These are phyloP conservation scores for Gryganskiella cystojenkinii DNA, from an alignment of 192 early-diverging fungal genomes.

Conservation along the genomic window DNA sequence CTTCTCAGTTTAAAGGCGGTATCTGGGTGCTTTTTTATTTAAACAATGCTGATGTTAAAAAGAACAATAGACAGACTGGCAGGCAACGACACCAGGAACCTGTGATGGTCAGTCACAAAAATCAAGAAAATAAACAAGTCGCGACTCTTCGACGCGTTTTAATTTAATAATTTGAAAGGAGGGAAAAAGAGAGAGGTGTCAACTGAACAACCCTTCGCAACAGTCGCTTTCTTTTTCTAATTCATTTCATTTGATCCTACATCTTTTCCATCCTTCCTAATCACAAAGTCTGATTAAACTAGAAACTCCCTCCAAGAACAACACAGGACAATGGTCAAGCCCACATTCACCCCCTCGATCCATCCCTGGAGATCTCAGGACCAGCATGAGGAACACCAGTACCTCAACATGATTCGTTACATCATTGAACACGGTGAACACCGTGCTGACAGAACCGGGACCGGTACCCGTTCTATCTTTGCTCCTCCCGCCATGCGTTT, in stretches of 20 bases:
- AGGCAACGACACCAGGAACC: too few species aligned
- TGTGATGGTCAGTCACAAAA: too few species aligned
- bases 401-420: constrained; percentile 77
- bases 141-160: neutral
- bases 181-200: neutral
- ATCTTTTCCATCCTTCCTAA: neutral
- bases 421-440: constrained; percentile 80
- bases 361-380: constrained; percentile 35
- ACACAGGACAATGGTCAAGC: constrained; percentile 36
- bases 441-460: constrained; percentile 92
- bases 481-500: constrained; percentile 92
- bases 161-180: neutral
- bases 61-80: too few species aligned
- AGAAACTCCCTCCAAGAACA: neutral
- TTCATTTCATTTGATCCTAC: neutral
- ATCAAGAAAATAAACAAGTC: too few species aligned
- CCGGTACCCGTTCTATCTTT: constrained; percentile 83
- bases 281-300: neutral
- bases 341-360: constrained; percentile 38
- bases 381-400: constrained; percentile 88
- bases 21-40: too few species aligned
- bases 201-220: neutral
- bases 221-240: neutral
- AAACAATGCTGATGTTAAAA: too few species aligned
- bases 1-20: too few species aligned